phyloP scores from a whole-genome alignment of 768 basidiomycete species.

The Flagelloscypha sp. region DNA sequence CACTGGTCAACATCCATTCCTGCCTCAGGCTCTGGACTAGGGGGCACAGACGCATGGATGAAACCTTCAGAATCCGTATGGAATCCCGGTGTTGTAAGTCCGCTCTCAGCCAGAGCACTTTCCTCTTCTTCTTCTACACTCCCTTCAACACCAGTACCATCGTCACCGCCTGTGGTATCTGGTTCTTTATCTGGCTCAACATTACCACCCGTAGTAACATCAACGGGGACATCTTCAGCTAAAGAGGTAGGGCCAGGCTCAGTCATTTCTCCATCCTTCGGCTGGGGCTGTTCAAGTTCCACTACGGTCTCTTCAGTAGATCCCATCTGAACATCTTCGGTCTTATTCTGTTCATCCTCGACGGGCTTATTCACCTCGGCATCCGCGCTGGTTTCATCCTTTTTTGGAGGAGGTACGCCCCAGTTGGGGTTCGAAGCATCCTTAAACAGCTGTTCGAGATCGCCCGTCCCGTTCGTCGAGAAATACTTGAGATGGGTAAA shows the following conservation, averaged over 20 bases:
- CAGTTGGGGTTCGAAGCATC: neutral
- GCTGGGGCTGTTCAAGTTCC: no score
- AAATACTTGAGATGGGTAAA: conserved; percentile 70
- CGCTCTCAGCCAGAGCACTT: conserved; percentile 1
- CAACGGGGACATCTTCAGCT: no score
- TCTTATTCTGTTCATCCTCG: neutral
- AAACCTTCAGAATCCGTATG: no score
- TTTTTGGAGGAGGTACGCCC: neutral
- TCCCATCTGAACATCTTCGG: neutral
- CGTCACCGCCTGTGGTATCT: no score
- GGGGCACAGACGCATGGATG: no score
- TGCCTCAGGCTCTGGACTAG: no score
- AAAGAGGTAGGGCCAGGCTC: no score
- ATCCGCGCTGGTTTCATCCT: neutral
- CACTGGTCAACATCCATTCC: no score
- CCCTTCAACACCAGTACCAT: conserved; percentile 40
- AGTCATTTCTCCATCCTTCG: conserved; percentile 22
- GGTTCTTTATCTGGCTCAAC: no score
- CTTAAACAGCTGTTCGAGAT: conserved; percentile 42
- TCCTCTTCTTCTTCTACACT: conserved; percentile 35
- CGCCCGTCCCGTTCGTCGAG: conserved; percentile 74
- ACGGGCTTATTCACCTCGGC: neutral
- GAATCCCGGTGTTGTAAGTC: no score
- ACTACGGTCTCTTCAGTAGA: conserved; percentile 24
- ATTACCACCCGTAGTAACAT: no score